Evolutionary conservation across 73 alveolate genomes (phyloP), one percentile per base, ranked within the genome.

Genomic region (Symbiodinium pilosum): DNA sequence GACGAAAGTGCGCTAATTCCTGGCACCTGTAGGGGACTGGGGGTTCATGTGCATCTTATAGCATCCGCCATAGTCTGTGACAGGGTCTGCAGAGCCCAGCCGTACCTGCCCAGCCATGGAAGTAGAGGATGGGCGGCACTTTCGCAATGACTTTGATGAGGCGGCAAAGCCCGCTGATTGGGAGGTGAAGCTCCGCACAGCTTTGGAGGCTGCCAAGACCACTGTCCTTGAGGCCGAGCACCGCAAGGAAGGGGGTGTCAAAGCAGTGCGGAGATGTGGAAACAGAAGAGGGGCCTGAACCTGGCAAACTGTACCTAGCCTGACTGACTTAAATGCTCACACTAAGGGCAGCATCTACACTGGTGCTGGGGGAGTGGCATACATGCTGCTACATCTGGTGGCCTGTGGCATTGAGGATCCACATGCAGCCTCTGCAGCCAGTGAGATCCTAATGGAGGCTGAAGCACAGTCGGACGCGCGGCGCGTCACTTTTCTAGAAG

Each of bases 121-220:
- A n/a, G 81, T 64, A 38, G 75, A 91, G 81, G 97, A 91, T 71
- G 97, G 97, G 30, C 87, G 97, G 41, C 97, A 91, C 52, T 91
- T 91, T 56, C 97, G 97, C 81, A 68, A 91, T 32, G 88, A 42
- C 89, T 41, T 91, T 87, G 97, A 91, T 16, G 97, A 91, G 24
- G 4, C 42, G 28, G 18, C 32, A 26, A 64, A 56, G 39, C 97
- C 97, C 14, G 83, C 59, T 3, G 97, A 71, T 2, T 91, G 97
- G 97, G 88, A 91, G 97, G 95, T 14, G 30, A 30, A 24, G 81
- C 81, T 64, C 39, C 81, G 81, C 38, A 20, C 39, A n/a, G 81
- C 40, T 20, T n/a, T 64, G 81, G 81, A 26, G 38, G 30, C 32
- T 18, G 38, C 30, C 21, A 64, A 26, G 81, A 38, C 81, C 21